Evolutionary conservation across 495 filamentous ascomycete species (phyloP).

Genomic region (Penicillium arizonense): DNA sequence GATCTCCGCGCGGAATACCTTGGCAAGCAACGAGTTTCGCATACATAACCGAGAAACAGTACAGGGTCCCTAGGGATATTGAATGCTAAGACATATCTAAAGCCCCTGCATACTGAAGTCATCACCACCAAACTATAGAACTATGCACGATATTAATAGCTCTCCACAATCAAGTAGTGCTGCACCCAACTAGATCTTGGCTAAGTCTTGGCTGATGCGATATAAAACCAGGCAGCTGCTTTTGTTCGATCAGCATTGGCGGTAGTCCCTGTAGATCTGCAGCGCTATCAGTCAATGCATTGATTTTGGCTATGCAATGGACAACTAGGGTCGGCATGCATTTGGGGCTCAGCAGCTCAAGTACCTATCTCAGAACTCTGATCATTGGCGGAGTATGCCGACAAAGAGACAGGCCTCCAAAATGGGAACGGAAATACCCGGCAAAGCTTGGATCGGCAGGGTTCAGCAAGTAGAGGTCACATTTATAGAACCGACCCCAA

Average conservation of each 20-base stretch:
- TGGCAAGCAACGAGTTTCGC: conserved; percentile 1
- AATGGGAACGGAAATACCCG: neutral
- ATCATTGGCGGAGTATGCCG: neutral
- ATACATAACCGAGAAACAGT: neutral
- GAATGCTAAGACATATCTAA: neutral
- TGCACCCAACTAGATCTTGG: neutral
- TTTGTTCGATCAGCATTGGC: conserved; percentile 17
- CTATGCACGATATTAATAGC: conserved; percentile 7
- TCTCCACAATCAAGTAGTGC: neutral
- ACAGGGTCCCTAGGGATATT: neutral
- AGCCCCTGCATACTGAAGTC: neutral
- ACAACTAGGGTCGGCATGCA: conserved; percentile 1
- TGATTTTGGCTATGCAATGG: conserved; percentile 4
- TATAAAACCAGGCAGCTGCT: conserved; percentile 18
- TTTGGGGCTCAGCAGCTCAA: conserved; percentile 7
- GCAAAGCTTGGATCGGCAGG: conserved; percentile 8
- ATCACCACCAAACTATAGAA: neutral
- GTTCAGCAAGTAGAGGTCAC: conserved; percentile 3
- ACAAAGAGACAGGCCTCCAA: neutral
- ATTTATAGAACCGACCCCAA: conserved; percentile 15
- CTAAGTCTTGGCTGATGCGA: conserved; percentile 15
- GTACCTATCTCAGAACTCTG: neutral
- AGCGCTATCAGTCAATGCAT: neutral
- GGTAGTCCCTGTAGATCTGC: conserved; percentile 4
- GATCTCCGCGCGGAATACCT: conserved; percentile 1